Evolutionary conservation across 495 filamentous ascomycete species (phyloP).

Genomic region (Hypomontagnella submonticulosa): DNA sequence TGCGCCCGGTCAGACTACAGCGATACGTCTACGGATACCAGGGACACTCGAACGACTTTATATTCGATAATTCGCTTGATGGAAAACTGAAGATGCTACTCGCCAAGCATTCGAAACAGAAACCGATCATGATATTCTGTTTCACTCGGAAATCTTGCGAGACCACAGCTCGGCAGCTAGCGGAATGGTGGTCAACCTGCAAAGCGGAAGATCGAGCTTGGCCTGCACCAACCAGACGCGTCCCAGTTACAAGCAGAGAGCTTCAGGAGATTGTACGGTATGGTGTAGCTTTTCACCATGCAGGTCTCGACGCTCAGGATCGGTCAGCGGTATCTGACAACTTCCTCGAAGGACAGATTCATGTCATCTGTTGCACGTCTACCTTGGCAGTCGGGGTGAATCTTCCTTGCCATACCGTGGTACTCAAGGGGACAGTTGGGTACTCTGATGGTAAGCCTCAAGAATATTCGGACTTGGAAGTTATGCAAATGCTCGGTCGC

Average conservation of each 20-base stretch:
- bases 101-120: slow-evolving; percentile 75
- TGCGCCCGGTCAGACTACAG: slow-evolving; percentile 87
- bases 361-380: slow-evolving; percentile 94
- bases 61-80: slow-evolving; percentile 83
- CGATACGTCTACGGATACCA: slow-evolving; percentile 84
- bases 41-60: slow-evolving; percentile 78
- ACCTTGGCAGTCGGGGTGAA: slow-evolving; percentile 95
- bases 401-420: slow-evolving; percentile 89
- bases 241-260: slow-evolving; percentile 69
- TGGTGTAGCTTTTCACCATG: slow-evolving; percentile 95
- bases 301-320: slow-evolving; percentile 79
- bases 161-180: slow-evolving; percentile 77
- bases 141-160: slow-evolving; percentile 83
- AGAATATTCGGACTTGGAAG: slow-evolving; percentile 90
- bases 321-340: slow-evolving; percentile 75
- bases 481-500: slow-evolving; percentile 98
- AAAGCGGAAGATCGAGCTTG: slow-evolving; percentile 70
- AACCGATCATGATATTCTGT: slow-evolving; percentile 95
- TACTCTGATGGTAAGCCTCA: slow-evolving; percentile 71
- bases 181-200: slow-evolving; percentile 70
- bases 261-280: slow-evolving; percentile 70
- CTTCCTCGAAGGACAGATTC: slow-evolving; percentile 80
- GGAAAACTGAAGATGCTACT: slow-evolving; percentile 81
- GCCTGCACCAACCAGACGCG: slow-evolving; percentile 67
- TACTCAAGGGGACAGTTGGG: slow-evolving; percentile 88